phyloP scores from a whole-genome alignment of 495 filamentous ascomycete species.

The Aspergillus ellipticus region DNA sequence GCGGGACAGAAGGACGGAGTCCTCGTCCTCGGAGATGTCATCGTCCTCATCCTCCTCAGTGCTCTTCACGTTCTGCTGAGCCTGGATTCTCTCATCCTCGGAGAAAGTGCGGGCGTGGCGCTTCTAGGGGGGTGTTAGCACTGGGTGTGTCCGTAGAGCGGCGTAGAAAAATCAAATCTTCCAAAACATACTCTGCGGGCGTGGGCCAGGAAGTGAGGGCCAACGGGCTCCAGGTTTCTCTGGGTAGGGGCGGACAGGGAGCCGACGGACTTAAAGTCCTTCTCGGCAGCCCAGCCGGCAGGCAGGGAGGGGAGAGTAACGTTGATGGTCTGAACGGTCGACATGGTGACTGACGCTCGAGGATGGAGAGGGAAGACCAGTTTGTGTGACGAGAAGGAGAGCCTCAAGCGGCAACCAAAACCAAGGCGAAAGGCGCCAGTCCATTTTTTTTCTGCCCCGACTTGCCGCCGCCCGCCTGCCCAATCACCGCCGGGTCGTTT shows the following conservation, averaged over 20 bases:
- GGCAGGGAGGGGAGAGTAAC: slow-evolving; percentile 73
- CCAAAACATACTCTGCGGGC: slow-evolving; percentile 70
- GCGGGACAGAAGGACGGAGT: slow-evolving; percentile 80
- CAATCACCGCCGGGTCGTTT: slow-evolving; percentile 33
- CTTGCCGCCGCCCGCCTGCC: slow-evolving; percentile 19
- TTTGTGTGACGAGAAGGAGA: slow-evolving; percentile 10
- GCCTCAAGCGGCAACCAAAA: slow-evolving; percentile 11
- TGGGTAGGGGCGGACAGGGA: slow-evolving; percentile 65
- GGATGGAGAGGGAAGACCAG: too few relatives aligned
- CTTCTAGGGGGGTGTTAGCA: slow-evolving; percentile 47
- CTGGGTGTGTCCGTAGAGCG: neutral
- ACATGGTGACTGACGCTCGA: slow-evolving; percentile 46
- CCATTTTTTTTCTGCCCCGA: slow-evolving; percentile 34
- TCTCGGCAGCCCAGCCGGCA: slow-evolving; percentile 79
- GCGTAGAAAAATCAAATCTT: slow-evolving; percentile 4
- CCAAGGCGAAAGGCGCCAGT: too few relatives aligned
- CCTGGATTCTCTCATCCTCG: slow-evolving; percentile 96
- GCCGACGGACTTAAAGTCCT: slow-evolving; percentile 82
- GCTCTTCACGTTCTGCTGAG: slow-evolving; percentile 90
- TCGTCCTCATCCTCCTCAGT: slow-evolving; percentile 86
- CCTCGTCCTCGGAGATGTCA: slow-evolving; percentile 90
- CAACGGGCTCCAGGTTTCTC: slow-evolving; percentile 89
- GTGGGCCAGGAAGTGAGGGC: slow-evolving; percentile 96
- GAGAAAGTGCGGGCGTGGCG: slow-evolving; percentile 97
- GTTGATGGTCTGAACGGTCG: slow-evolving; percentile 41